These are phyloP conservation scores for Forsythia viridissima DNA, from an alignment of 257 asterid genomes.

Conservation along the genomic window DNA sequence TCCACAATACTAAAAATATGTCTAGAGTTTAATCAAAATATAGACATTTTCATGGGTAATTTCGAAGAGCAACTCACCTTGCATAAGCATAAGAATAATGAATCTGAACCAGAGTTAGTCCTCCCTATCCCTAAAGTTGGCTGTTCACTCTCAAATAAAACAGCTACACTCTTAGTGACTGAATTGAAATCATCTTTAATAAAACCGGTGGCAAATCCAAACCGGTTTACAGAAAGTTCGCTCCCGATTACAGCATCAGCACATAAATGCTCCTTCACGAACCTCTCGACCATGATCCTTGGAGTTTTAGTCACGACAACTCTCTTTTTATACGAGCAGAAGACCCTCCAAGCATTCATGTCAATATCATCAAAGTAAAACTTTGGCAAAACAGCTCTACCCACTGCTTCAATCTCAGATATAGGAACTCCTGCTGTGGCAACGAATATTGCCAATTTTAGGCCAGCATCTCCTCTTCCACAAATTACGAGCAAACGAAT, in stretches of 20 bases:
- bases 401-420: slow-evolving; percentile 60
- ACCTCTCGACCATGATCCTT: slow-evolving; percentile 75
- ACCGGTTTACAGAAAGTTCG: slow-evolving; percentile 51
- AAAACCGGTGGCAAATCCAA: slow-evolving; percentile 69
- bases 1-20: neutral
- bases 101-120: slow-evolving; percentile 26
- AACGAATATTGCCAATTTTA: slow-evolving; percentile 58
- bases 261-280: slow-evolving; percentile 69
- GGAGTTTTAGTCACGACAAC: slow-evolving; percentile 78
- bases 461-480: slow-evolving; percentile 55
- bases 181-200: slow-evolving; percentile 37
- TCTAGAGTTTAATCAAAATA: too few relatives aligned
- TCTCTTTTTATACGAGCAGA: slow-evolving; percentile 43
- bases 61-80: slow-evolving; percentile 37
- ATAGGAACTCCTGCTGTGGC: slow-evolving; percentile 59
- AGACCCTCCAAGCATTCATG: slow-evolving; percentile 64
- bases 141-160: slow-evolving; percentile 37
- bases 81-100: slow-evolving; percentile 49
- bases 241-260: slow-evolving; percentile 67
- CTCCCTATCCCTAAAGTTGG: slow-evolving; percentile 66
- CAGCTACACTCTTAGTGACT: slow-evolving; percentile 30
- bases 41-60: neutral
- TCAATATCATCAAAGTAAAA: slow-evolving; percentile 67
- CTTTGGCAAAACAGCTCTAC: slow-evolving; percentile 82
- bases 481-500: slow-evolving; percentile 46